Conservation (phyloP, 148 eudicot species). For the Persicaria tinctoria region DNA sequence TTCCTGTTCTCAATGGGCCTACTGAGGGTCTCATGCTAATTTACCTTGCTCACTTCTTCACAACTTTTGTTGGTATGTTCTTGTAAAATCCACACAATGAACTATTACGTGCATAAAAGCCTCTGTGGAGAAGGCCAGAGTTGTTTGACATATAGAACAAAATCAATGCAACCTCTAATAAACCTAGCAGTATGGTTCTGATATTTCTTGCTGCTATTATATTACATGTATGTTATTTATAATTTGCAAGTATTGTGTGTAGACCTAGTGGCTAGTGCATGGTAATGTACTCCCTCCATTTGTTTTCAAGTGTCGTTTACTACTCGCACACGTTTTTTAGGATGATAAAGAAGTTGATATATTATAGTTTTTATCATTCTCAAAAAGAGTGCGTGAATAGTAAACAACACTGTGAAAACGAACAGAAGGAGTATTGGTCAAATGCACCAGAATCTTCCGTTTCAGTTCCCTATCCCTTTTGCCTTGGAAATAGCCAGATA, state of each 20-base stretch:
- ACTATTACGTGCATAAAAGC: neutral
- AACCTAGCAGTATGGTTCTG: neutral
- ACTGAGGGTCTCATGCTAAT: slow-evolving; percentile 96
- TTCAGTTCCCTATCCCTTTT: neutral
- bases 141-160: neutral
- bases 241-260: neutral
- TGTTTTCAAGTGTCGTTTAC: no score
- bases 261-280: neutral
- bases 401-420: no score
- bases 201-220: neutral
- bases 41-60: slow-evolving; percentile 67
- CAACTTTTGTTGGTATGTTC: slow-evolving; percentile 73
- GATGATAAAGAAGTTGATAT: no score
- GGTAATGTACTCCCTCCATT: no score
- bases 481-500: neutral
- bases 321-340: no score
- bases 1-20: slow-evolving; percentile 92
- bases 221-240: neutral
- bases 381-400: no score
- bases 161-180: neutral
- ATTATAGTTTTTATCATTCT: no score
- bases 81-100: slow-evolving; percentile 2
- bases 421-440: neutral
- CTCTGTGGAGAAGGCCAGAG: neutral
- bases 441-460: neutral